phyloP scores from a whole-genome alignment of 352 stramenopile genomes.

The Globisporangium middletonii region DNA sequence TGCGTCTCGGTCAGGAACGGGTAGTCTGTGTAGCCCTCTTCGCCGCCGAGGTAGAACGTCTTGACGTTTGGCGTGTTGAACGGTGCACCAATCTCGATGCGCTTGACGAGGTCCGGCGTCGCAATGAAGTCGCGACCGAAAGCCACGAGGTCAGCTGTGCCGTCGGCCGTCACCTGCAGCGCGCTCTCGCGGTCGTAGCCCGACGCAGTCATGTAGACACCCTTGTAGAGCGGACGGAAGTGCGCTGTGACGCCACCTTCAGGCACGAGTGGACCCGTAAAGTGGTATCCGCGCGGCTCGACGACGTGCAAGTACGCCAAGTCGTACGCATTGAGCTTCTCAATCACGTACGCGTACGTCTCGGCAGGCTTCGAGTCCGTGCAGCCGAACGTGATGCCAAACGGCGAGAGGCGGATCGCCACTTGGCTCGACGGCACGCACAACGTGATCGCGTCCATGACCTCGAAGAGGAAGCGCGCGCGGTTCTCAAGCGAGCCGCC shows the following conservation, averaged over 20 bases:
- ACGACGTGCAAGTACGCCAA: slow-evolving; percentile 32
- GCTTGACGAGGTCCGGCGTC: slow-evolving; percentile 41
- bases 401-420: slow-evolving; percentile 6
- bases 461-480: slow-evolving; percentile 43
- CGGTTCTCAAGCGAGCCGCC: slow-evolving; percentile 69
- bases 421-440: neutral
- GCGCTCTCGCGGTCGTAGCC: slow-evolving; percentile 26
- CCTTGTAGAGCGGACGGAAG: slow-evolving; percentile 38
- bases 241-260: slow-evolving; percentile 13
- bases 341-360: slow-evolving; percentile 17
- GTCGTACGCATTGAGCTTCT: slow-evolving; percentile 11
- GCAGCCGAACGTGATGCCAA: slow-evolving; percentile 19
- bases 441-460: slow-evolving; percentile 23
- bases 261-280: slow-evolving; percentile 15
- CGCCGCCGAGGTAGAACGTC: slow-evolving; percentile 23
- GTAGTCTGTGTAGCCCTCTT: slow-evolving; percentile 31
- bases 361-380: slow-evolving; percentile 15
- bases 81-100: slow-evolving; percentile 20
- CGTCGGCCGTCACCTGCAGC: slow-evolving; percentile 19
- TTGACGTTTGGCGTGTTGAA: slow-evolving; percentile 22
- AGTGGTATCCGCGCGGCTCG: slow-evolving; percentile 20
- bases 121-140: slow-evolving; percentile 49
- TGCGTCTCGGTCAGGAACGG: slow-evolving; percentile 9
- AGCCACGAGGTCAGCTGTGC: slow-evolving; percentile 30
- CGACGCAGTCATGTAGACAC: slow-evolving; percentile 30